phyloP scores from a whole-genome alignment of 805 yeast species.

The Hanseniaspora lindneri region DNA sequence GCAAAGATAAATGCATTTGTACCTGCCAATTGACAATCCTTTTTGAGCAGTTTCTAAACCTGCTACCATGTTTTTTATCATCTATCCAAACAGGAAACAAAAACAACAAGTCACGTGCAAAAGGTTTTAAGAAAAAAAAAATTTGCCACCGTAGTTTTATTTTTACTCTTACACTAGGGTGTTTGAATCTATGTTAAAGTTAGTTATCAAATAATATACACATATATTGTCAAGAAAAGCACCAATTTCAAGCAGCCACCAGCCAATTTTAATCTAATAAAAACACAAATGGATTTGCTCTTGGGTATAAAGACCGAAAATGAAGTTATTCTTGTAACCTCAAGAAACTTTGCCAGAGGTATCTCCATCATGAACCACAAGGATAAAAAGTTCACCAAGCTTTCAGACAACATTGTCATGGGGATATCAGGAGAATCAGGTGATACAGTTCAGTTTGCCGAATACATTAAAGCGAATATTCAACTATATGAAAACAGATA shows the following conservation, averaged over 20 bases:
- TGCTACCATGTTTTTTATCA: too few species aligned
- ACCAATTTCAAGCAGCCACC: too few species aligned
- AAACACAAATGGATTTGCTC: constrained; percentile 63
- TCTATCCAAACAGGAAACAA: too few species aligned
- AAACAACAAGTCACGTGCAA: background rate
- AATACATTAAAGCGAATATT: constrained; percentile 82
- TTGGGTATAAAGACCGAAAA: constrained; percentile 76
- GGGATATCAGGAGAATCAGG: constrained; percentile 95
- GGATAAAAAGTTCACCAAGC: constrained; percentile 67
- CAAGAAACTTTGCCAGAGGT: constrained; percentile 87
- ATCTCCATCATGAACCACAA: constrained; percentile 64
- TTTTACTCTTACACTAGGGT: too few species aligned
- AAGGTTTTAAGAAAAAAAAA: too few species aligned
- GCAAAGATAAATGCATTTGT: too few species aligned
- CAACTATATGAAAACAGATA: constrained; percentile 82
- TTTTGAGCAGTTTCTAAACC: too few species aligned
- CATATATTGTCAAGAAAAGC: too few species aligned
- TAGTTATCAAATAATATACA: too few species aligned
- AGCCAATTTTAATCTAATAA: background rate
- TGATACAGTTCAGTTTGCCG: constrained; percentile 91
- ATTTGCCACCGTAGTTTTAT: background rate
- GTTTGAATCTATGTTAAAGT: too few species aligned
- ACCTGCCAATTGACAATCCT: too few species aligned
- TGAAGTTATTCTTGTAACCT: constrained; percentile 80
- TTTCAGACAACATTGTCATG: constrained; percentile 66